Evolutionary conservation across 371 early-diverging fungal species (phyloP), one percentile per base, ranked within the genome.

Genomic region (Furculomyces boomerangus): DNA sequence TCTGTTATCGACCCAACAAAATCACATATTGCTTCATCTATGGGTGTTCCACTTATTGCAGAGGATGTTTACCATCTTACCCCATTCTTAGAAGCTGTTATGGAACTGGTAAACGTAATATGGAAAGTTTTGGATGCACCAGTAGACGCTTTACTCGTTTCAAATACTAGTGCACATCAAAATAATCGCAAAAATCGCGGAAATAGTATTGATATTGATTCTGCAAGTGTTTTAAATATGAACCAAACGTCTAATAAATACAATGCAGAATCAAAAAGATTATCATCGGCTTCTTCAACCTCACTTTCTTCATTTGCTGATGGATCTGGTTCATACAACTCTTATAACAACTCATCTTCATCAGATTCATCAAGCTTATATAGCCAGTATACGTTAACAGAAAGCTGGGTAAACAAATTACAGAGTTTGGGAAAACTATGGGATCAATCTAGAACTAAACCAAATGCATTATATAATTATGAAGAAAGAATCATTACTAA

Each of bases 21-120:
- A 5, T 30, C 30, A n/a, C 25, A 51, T 30, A 28, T 22, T 3
- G 39, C 44, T 29, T 66, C 67, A 2, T 32, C 55, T 28, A 20
- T 54, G 13, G 56, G 60, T 2, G 39, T 61, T 2, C 61, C 66
- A 30, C 57, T 66, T 30, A 51, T 66, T 35, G 61, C 67, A 13
- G 67, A 66, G 48, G 67, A 66, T 56, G 61, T 54, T 35, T 51
- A 51, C 35, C 57, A 62, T 53, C 66, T 64, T 5, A 66, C 67
- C 14, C 67, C 67, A 26, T 66, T 66, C 40, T 32, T 66, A 1
- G 51, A 37, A 27, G 67, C 67, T 1, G 62, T 66, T 8, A 65
- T 66, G 57, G 66, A 66, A 20, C 59, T 66, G 25, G 67, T 62
- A 16, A 62, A 57, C 26, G 59, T 66, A 18, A 62, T 66, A 24